Percentiles rank a stretch among this genome's conserved stretches.
phyloP scores from a whole-genome alignment of 148 eudicot genomes.

The Talinum fruticosum region DNA sequence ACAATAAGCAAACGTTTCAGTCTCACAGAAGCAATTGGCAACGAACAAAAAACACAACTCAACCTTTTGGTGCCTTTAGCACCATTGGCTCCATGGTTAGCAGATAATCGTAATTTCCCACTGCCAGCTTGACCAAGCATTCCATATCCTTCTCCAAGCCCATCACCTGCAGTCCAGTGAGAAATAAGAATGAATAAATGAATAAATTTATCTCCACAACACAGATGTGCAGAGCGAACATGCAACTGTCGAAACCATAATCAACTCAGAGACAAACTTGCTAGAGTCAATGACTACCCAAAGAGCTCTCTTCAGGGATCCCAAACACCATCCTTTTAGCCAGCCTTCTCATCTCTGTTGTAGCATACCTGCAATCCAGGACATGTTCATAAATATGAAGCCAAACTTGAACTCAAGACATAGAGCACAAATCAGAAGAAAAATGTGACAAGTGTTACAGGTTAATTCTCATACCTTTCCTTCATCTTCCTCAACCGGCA shows the following conservation, averaged over 20 bases:
- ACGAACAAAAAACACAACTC: too few species aligned
- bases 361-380: conserved; percentile 43
- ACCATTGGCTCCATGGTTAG: too few species aligned
- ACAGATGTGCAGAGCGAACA: neutral
- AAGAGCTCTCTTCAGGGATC: conserved; percentile 72
- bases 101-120: too few species aligned
- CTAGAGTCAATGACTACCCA: conserved; percentile 3
- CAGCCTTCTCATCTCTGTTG: conserved; percentile 71
- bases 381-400: neutral
- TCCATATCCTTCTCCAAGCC: too few species aligned
- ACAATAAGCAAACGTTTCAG: too few species aligned
- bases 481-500: conserved; percentile 76
- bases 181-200: too few species aligned
- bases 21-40: too few species aligned
- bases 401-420: neutral
- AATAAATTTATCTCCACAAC: too few species aligned
- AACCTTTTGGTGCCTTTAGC: too few species aligned
- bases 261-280: neutral
- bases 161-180: conserved; percentile 29
- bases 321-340: conserved; percentile 81
- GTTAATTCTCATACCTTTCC: conserved; percentile 56
- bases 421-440: neutral
- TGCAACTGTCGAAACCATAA: neutral
- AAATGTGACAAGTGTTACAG: neutral
- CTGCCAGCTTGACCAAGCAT: too few species aligned